Conservation (phyloP, 176 grass and related monocot genomes). For the Paspalum notatum region DNA sequence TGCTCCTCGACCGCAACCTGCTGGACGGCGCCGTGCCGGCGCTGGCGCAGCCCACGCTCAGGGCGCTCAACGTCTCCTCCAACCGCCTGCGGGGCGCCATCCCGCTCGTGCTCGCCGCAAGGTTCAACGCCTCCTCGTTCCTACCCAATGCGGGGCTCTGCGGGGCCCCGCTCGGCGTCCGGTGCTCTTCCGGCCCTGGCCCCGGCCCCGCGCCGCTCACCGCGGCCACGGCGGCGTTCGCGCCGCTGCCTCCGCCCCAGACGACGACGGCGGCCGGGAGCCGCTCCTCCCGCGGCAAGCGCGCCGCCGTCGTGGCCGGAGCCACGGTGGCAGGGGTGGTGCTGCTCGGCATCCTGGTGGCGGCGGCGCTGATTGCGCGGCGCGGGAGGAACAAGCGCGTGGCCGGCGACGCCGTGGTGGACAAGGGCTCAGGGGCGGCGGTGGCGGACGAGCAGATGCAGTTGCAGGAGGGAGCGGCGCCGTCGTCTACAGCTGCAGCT, state of each 20-base stretch:
- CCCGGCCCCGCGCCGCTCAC: slow-evolving; percentile 31
- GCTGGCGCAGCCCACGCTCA: slow-evolving; percentile 63
- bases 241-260: slow-evolving; percentile 45
- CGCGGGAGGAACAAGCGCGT: slow-evolving; percentile 57
- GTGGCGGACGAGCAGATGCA: background rate
- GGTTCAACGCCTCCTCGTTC: slow-evolving; percentile 77
- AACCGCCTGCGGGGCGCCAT: slow-evolving; percentile 75
- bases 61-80: slow-evolving; percentile 62
- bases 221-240: slow-evolving; percentile 47
- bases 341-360: slow-evolving; percentile 50
- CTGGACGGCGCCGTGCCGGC: slow-evolving; percentile 61
- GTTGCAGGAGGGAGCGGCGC: no score
- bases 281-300: slow-evolving; percentile 25
- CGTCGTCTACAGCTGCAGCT: background rate
- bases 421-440: background rate
- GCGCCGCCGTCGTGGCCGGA: slow-evolving; percentile 56
- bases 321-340: slow-evolving; percentile 53
- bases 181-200: slow-evolving; percentile 8
- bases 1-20: slow-evolving; percentile 68
- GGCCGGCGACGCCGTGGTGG: slow-evolving; percentile 52
- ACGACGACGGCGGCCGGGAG: background rate
- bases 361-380: slow-evolving; percentile 38
- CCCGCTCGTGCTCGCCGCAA: slow-evolving; percentile 49
- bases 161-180: slow-evolving; percentile 53
- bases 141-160: slow-evolving; percentile 60